Percentiles rank a stretch among this genome's conserved stretches.
Conservation (phyloP, 768 basidiomycete species). For the Vararia minispora region DNA sequence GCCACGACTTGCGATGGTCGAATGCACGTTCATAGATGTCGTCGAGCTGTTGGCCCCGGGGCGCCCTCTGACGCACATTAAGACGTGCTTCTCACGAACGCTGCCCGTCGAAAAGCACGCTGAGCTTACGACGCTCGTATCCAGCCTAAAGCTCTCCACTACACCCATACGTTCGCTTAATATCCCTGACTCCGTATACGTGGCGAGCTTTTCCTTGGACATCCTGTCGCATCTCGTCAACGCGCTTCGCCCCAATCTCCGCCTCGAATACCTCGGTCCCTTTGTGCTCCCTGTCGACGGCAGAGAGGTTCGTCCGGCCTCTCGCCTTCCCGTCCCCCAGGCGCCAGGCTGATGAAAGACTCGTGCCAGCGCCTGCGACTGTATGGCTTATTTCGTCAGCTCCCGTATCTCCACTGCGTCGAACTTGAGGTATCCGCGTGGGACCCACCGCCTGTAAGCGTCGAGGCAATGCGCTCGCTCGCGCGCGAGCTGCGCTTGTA, state of each 20-base stretch:
- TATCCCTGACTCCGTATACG: conserved; percentile 51
- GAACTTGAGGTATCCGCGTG: conserved; percentile 60
- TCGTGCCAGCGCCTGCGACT: conserved; percentile 42
- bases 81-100: conserved; percentile 58
- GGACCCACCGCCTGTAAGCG: conserved; percentile 43
- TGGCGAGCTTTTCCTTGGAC: conserved; percentile 40
- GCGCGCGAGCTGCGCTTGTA: conserved; percentile 52
- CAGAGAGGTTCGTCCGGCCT: conserved; percentile 29
- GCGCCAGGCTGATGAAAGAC: background rate
- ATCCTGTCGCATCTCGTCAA: conserved; percentile 33
- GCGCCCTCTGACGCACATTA: conserved; percentile 49
- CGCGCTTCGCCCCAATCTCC: conserved; percentile 20
- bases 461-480: conserved; percentile 44
- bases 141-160: conserved; percentile 34
- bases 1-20: conserved; percentile 39
- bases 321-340: background rate
- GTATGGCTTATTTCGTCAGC: conserved; percentile 46
- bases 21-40: conserved; percentile 61
- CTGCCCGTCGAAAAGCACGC: conserved; percentile 34
- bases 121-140: conserved; percentile 39
- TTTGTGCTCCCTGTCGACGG: conserved; percentile 51
- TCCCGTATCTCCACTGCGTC: conserved; percentile 38
- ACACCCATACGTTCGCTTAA: conserved; percentile 40
- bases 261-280: conserved; percentile 49
- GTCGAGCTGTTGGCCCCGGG: conserved; percentile 43